Evolutionary conservation across 805 yeast species (phyloP).

Genomic region (Jamesozyma spencerorum): DNA sequence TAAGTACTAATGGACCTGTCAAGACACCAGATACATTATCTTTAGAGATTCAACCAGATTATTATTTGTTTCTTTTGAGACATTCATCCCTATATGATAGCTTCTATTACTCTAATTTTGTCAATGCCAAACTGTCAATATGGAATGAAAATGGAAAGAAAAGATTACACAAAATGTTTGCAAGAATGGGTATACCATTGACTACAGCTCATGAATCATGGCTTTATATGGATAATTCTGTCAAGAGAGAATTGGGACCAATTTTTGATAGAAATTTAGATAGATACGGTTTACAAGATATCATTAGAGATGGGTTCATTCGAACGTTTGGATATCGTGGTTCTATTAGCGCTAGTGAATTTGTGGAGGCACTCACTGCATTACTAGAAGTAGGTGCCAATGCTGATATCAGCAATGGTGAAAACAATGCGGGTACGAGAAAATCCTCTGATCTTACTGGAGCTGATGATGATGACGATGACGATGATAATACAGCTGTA

Average conservation of each 20-base stretch:
- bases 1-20: conserved; percentile 9
- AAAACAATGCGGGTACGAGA: conserved; percentile 16
- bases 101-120: conserved; percentile 82
- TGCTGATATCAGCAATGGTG: conserved; percentile 14
- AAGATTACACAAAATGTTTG: conserved; percentile 80
- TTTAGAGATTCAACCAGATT: conserved; percentile 70
- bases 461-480: conserved; percentile 22
- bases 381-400: conserved; percentile 54
- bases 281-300: conserved; percentile 70
- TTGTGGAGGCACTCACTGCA: conserved; percentile 82
- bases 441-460: conserved; percentile 16
- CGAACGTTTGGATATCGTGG: conserved; percentile 85
- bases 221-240: conserved; percentile 75
- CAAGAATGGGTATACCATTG: conserved; percentile 89
- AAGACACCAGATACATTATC: conserved; percentile 36
- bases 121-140: conserved; percentile 73
- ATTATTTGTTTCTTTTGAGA: conserved; percentile 72
- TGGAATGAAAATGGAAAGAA: conserved; percentile 92
- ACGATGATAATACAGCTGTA: conserved; percentile 23
- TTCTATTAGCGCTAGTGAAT: conserved; percentile 82
- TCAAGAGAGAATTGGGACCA: conserved; percentile 62
- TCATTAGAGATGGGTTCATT: conserved; percentile 77
- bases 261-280: conserved; percentile 65
- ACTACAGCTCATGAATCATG: conserved; percentile 85
- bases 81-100: conserved; percentile 92